These are phyloP conservation scores for Pythium coloratum DNA, from an alignment of 352 stramenopile genomes.

Conservation along the genomic window DNA sequence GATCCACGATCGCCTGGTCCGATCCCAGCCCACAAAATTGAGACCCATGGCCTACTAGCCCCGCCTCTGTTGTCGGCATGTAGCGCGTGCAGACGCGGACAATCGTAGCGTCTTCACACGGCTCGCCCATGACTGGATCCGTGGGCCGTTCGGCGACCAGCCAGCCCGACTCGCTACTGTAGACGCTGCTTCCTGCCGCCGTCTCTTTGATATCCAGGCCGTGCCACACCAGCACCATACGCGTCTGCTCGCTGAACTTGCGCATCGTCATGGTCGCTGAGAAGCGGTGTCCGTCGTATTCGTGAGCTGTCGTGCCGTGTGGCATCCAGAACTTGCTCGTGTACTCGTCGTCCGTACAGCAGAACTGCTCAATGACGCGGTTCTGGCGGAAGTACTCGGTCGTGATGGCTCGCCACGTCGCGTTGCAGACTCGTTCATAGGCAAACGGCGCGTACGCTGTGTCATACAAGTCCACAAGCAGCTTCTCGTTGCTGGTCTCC, in stretches of 20 bases:
- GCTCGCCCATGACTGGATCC: constrained; percentile 2
- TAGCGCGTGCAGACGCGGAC: constrained; percentile 15
- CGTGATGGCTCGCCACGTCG: constrained; percentile 17
- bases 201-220: constrained; percentile 9
- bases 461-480: not conserved
- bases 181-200: not conserved
- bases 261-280: constrained; percentile 10
- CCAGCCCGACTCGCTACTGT: constrained; percentile 15
- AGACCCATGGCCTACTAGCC: too few species aligned
- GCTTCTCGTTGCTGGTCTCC: not conserved
- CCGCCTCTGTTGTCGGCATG: not conserved
- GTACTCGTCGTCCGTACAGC: constrained; percentile 18
- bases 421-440: constrained; percentile 14
- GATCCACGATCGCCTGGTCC: not conserved
- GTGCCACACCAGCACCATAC: constrained; percentile 17
- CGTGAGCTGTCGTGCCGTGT: too few species aligned
- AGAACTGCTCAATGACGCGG: constrained; percentile 7
- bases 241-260: constrained; percentile 7
- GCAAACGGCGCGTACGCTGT: constrained; percentile 8
- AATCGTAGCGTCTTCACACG: not conserved
- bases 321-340: constrained; percentile 1
- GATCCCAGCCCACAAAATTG: not conserved
- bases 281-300: not conserved
- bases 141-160: not conserved
- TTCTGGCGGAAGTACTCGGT: constrained; percentile 21